Conservation (phyloP, 176 grass and related monocot genomes). For the Tillandsia fasciculata region DNA sequence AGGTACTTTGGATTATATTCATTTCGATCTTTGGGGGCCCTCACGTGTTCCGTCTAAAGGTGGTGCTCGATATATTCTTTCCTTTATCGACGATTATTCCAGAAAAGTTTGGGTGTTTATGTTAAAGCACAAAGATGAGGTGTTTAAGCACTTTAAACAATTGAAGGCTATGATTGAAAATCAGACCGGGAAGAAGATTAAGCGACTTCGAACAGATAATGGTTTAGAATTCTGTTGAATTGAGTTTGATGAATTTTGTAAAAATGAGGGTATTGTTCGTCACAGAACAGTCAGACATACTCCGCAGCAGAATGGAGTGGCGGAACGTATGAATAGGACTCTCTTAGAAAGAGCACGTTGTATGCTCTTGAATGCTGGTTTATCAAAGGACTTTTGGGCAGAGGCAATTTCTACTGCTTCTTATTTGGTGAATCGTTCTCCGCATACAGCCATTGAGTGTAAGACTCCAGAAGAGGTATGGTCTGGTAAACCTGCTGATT, state of each 20-base stretch:
- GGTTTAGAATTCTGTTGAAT: not conserved
- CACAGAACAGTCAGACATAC: not conserved
- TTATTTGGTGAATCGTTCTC: too few species aligned
- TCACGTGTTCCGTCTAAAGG: too few species aligned
- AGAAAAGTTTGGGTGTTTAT: not conserved
- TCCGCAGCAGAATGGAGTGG: constrained; percentile 3
- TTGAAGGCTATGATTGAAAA: not conserved
- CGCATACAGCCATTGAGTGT: not conserved
- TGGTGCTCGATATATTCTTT: too few species aligned
- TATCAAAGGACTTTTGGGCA: constrained; percentile 2
- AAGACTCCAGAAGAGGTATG: constrained; percentile 17
- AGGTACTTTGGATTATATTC: too few species aligned
- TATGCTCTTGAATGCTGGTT: constrained; percentile 14
- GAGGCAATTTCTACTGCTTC: not conserved
- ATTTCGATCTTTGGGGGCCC: too few species aligned
- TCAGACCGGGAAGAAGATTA: not conserved
- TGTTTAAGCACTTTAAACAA: not conserved
- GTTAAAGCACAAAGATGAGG: not conserved
- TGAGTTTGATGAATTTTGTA: not conserved
- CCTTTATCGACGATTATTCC: too few species aligned
- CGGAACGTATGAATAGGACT: constrained; percentile 16
- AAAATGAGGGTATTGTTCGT: not conserved
- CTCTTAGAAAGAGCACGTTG: constrained; percentile 10
- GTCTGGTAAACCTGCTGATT: not conserved
- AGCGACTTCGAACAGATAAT: not conserved